phyloP scores from a whole-genome alignment of 176 grass and related monocot genomes.

The Musa troglodytarum region DNA sequence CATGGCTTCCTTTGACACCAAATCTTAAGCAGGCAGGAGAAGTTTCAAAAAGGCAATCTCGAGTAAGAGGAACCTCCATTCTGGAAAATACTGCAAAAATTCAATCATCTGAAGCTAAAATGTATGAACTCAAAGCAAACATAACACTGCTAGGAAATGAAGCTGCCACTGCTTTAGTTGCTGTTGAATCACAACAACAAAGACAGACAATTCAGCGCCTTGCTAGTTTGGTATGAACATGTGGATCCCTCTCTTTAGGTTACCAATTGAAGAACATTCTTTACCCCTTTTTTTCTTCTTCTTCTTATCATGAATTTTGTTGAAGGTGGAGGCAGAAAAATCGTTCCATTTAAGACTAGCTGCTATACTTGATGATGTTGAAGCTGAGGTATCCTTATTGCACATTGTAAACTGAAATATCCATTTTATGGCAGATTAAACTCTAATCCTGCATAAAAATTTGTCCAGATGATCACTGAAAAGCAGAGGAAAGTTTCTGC shows the following conservation, averaged over 20 bases:
- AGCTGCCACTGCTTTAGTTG: slow-evolving; percentile 64
- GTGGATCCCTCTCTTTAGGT: background rate
- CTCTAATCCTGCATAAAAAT: slow-evolving; percentile 6
- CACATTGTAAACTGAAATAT: background rate
- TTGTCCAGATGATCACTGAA: slow-evolving; percentile 74
- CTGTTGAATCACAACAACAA: slow-evolving; percentile 86
- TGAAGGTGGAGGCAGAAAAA: slow-evolving; percentile 99
- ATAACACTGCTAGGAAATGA: slow-evolving; percentile 95
- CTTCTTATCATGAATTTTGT: background rate
- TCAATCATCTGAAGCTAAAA: slow-evolving; percentile 73
- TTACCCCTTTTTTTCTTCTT: no score
- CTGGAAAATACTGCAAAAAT: slow-evolving; percentile 79
- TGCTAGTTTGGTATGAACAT: slow-evolving; percentile 52
- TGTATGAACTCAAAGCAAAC: slow-evolving; percentile 83
- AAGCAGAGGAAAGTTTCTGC: slow-evolving; percentile 93
- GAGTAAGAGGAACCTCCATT: slow-evolving; percentile 70
- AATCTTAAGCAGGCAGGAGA: slow-evolving; percentile 60
- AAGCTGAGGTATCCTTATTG: slow-evolving; percentile 70
- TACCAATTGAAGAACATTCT: no score
- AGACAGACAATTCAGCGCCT: slow-evolving; percentile 70
- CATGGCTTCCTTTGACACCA: background rate
- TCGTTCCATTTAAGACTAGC: slow-evolving; percentile 84
- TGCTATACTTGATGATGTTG: slow-evolving; percentile 89
- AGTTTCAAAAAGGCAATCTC: slow-evolving; percentile 76
- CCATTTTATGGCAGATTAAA: no score